These are phyloP conservation scores for Parachlorella kessleri DNA, from an alignment of 139 green algal species.

Conservation along the genomic window DNA sequence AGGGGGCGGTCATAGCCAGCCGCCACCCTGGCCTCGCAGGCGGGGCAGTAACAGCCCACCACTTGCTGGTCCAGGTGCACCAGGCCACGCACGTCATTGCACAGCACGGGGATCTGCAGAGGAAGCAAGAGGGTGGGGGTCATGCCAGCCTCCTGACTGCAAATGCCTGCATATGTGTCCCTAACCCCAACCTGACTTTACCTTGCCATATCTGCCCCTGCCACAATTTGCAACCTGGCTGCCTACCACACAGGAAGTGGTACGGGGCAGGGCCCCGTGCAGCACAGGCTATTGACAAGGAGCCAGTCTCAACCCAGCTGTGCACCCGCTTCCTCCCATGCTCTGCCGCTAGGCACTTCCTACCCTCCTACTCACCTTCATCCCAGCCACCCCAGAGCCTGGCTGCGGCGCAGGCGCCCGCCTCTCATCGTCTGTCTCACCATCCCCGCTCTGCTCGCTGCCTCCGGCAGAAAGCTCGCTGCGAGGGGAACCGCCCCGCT, in stretches of 20 bases:
- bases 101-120: constrained; percentile 28
- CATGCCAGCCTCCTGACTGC: no score
- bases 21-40: constrained; percentile 19
- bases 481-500: background rate
- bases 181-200: no score
- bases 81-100: constrained; percentile 29
- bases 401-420: background rate
- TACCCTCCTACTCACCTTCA: no score
- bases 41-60: constrained; percentile 24
- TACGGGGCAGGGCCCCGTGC: no score
- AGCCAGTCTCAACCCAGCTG: no score
- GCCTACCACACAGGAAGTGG: no score
- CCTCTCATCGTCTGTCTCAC: background rate
- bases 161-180: no score
- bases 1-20: constrained; percentile 27
- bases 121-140: background rate
- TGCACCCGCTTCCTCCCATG: no score
- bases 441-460: background rate
- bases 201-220: no score
- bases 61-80: constrained; percentile 38
- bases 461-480: background rate
- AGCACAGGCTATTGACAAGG: no score
- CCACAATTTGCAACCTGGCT: no score
- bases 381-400: background rate
- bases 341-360: no score